Evolutionary conservation across 129 eudicot genomes (phyloP), one percentile per base, ranked within the genome.

Genomic region (Lactuca sativa): DNA sequence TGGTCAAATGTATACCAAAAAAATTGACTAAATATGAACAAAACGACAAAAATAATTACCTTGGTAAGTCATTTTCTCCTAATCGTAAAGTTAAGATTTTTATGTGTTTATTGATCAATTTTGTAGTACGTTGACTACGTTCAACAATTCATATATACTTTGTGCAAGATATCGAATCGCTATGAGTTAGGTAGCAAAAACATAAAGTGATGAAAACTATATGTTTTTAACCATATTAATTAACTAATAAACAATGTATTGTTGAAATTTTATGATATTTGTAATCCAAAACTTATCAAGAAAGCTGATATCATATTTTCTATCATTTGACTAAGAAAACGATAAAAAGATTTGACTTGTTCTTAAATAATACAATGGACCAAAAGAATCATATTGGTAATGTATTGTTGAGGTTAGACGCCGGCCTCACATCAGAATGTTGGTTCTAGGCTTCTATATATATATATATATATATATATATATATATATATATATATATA

Each of bases 371-470:
- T 33, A 9, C 44, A 32, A 32, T 33, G 2, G 30, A n/a, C 64
- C 64, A 33, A 59, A 33, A 33, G 43, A 59, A 59, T 59, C 43
- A 32, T 57, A 3, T 57, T 21, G 62, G 62, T 48, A 25, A 48
- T 31, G 44, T 67, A 16, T 67, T 67, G 72, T 33, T 67, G 72
- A 52, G 72, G 72, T 67, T 67, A 67, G 60, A 52, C 36, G 44
- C 71, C 71, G 72, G 72, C 36, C 72, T 52, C 51, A 52, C 60
- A 33, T 67, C 59, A 67, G 34, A 51, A 67, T 52, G 72, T 67
- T 52, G 51, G 60, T 67, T 67, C 32, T 51, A 9, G 9, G 16
- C 6, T 5, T 34, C 0, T 34, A 34, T 36, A 36, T 36, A 36
- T 36, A 36, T 36, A 36, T 36, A 36, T 36, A 36, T 36, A 36